Conservation (phyloP, 441 rosid genomes). For the Adansonia madagascariensis region DNA sequence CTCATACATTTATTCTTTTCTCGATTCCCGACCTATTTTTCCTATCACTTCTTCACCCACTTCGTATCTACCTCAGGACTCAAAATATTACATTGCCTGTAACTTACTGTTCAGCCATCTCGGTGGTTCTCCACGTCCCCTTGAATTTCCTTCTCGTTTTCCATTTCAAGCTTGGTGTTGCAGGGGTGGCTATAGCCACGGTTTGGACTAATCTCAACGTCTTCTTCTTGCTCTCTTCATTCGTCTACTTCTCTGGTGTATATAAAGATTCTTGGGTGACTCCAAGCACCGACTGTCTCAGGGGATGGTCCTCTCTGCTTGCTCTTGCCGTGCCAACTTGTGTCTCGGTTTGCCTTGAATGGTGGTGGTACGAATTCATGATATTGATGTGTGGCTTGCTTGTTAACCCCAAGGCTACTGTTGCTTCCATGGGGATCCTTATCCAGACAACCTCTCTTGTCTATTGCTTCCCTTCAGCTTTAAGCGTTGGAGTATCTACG, state of each 20-base stretch:
- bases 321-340: conserved; percentile 87
- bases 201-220: conserved; percentile 90
- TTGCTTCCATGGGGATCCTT: conserved; percentile 95
- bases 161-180: conserved; percentile 75
- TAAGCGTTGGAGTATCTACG: conserved; percentile 88
- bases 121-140: conserved; percentile 80
- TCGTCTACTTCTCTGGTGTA: conserved; percentile 71
- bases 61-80: conserved; percentile 78
- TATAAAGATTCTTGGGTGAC: conserved; percentile 80
- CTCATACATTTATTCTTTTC: conserved; percentile 75
- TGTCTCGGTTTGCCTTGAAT: conserved; percentile 89
- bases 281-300: conserved; percentile 68
- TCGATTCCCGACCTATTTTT: conserved; percentile 89
- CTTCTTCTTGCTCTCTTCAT: conserved; percentile 61
- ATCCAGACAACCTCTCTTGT: conserved; percentile 88
- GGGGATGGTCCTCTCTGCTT: conserved; percentile 86
- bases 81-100: conserved; percentile 87
- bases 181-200: conserved; percentile 88
- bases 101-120: conserved; percentile 83
- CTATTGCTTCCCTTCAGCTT: conserved; percentile 88
- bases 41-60: conserved; percentile 91
- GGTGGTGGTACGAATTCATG: conserved; percentile 99
- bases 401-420: conserved; percentile 77
- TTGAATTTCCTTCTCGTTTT: conserved; percentile 72
- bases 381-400: conserved; percentile 86